phyloP scores from a whole-genome alignment of 345 rosid species.

The Moricandia moricandioides region DNA sequence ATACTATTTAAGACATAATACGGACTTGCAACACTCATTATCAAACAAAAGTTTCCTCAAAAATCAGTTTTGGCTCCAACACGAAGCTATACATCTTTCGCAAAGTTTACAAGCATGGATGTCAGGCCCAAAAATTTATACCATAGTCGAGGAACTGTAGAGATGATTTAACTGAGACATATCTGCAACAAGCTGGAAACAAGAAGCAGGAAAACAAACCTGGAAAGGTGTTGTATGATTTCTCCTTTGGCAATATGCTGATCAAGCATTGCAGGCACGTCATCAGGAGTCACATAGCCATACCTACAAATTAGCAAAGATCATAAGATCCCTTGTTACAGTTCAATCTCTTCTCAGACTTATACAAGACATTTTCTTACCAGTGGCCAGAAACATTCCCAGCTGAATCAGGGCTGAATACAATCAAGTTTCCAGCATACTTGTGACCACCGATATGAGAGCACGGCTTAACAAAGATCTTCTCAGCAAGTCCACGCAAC shows the following conservation, averaged over 20 bases:
- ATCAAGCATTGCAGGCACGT: conserved; percentile 82
- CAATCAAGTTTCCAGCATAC: conserved; percentile 92
- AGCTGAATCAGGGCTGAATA: conserved; percentile 61
- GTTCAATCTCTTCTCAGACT: neutral
- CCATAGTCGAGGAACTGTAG: neutral
- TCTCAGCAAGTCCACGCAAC: conserved; percentile 56
- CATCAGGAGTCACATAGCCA: conserved; percentile 92
- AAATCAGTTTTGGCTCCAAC: neutral
- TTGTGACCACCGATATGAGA: conserved; percentile 96
- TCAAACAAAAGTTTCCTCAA: neutral
- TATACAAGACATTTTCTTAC: conserved; percentile 38
- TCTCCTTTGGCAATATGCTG: conserved; percentile 81
- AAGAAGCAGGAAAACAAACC: conserved; percentile 44
- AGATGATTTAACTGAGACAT: neutral
- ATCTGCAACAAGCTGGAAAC: conserved; percentile 4
- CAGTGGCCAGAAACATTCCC: conserved; percentile 76
- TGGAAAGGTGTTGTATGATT: conserved; percentile 70
- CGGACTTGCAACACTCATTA: neutral
- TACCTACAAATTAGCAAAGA: conserved; percentile 56
- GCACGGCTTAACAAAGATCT: conserved; percentile 66
- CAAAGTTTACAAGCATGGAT: conserved; percentile 3
- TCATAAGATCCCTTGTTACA: conserved; percentile 1
- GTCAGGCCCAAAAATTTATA: neutral
- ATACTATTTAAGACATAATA: neutral
- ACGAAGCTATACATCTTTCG: neutral